Conservation (phyloP, 495 filamentous ascomycete genomes). For the Trichoderma parareesei region DNA sequence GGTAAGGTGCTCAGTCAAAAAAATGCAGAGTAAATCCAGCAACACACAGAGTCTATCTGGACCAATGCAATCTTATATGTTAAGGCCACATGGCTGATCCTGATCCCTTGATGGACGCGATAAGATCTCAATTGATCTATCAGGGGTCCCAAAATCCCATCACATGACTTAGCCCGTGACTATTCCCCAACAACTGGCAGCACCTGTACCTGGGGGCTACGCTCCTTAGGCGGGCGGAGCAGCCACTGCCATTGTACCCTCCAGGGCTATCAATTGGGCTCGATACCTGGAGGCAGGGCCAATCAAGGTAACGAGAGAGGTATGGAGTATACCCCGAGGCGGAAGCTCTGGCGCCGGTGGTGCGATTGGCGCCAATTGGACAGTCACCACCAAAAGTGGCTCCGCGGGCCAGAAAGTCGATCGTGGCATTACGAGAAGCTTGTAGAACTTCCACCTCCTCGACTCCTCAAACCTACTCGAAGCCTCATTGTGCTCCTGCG, state of each 20-base stretch:
- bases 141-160: neutral
- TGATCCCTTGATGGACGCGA: too few species aligned
- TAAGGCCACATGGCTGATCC: too few species aligned
- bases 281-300: too few species aligned
- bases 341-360: too few species aligned
- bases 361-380: too few species aligned
- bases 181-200: too few species aligned
- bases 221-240: too few species aligned
- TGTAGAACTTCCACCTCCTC: slow-evolving; percentile 15
- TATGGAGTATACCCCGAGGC: neutral
- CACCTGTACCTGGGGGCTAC: too few species aligned
- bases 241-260: too few species aligned
- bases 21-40: neutral
- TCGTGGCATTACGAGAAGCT: slow-evolving; percentile 1
- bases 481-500: neutral
- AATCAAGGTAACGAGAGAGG: neutral
- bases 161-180: neutral
- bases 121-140: too few species aligned
- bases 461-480: slow-evolving; percentile 1
- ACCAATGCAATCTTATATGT: neutral
- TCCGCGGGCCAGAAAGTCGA: slow-evolving; percentile 2
- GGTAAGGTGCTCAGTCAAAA: too few species aligned
- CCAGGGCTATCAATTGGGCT: too few species aligned
- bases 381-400: neutral
- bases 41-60: neutral